Evolutionary conservation across 1,139 yeast species (phyloP).

Genomic region (Scheffersomyces stambukii): DNA sequence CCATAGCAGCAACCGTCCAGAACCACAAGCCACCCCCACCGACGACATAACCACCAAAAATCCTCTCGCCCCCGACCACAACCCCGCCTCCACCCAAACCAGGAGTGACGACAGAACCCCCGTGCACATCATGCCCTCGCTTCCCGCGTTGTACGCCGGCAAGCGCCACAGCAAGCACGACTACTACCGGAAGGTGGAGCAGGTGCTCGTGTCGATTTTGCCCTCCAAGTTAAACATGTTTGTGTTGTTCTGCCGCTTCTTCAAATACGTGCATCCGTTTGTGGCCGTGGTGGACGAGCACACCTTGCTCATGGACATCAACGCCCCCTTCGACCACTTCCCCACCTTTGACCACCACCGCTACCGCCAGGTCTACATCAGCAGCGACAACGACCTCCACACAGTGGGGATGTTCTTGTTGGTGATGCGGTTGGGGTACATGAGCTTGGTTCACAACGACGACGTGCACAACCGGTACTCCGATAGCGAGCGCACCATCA

Average conservation of each 20-base stretch:
- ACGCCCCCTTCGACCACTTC: slow-evolving; percentile 23
- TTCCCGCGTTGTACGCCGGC: slow-evolving; percentile 15
- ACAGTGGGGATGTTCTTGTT: slow-evolving; percentile 30
- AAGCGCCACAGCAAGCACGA: slow-evolving; percentile 16
- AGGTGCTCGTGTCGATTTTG: slow-evolving; percentile 24
- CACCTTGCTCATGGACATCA: slow-evolving; percentile 23
- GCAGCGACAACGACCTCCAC: slow-evolving; percentile 29
- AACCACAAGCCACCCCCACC: slow-evolving; percentile 1
- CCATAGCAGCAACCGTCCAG: not conserved
- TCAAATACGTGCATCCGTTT: slow-evolving; percentile 39
- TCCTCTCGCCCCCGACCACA: too few species aligned
- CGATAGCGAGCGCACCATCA: slow-evolving; percentile 24
- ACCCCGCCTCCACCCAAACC: too few species aligned
- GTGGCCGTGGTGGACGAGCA: slow-evolving; percentile 35
- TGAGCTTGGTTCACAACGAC: slow-evolving; percentile 38
- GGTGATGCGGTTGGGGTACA: slow-evolving; percentile 33
- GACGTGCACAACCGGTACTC: slow-evolving; percentile 24
- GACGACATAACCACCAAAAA: slow-evolving; percentile 9
- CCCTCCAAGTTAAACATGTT: slow-evolving; percentile 27
- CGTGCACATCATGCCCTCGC: too few species aligned
- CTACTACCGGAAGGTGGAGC: slow-evolving; percentile 28
- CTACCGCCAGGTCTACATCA: slow-evolving; percentile 21
- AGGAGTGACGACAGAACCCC: too few species aligned
- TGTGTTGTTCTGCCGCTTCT: slow-evolving; percentile 31
- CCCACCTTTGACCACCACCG: slow-evolving; percentile 19